Percentiles rank a stretch among this genome's conserved stretches.
phyloP scores from a whole-genome alignment of 78 protist species.

The Guillardia theta region DNA sequence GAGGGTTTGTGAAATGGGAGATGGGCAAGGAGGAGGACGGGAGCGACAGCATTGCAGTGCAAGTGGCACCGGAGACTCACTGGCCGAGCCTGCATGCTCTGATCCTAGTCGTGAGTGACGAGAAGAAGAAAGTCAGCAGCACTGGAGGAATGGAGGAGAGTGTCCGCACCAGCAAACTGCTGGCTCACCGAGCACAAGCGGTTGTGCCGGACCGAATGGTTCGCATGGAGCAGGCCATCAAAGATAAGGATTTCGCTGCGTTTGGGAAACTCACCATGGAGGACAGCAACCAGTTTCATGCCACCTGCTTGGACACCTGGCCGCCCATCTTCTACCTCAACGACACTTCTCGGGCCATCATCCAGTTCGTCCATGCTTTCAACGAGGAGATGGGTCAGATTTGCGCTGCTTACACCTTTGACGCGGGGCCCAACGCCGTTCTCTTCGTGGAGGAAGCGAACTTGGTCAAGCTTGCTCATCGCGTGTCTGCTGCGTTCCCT shows the following conservation, averaged over 20 bases:
- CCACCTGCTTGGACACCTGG: constrained; percentile 79
- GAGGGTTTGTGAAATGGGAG: constrained; percentile 97
- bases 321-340: constrained; percentile 95
- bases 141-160: constrained; percentile 93
- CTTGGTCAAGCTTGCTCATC: background rate
- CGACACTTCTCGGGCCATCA: constrained; percentile 74
- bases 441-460: constrained; percentile 52
- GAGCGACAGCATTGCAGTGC: background rate
- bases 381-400: constrained; percentile 46
- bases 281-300: constrained; percentile 86
- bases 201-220: constrained; percentile 80
- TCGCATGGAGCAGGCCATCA: constrained; percentile 72
- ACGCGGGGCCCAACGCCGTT: constrained; percentile 98
- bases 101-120: constrained; percentile 78
- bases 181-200: constrained; percentile 57
- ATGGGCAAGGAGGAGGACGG: constrained; percentile 63
- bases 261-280: constrained; percentile 89
- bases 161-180: constrained; percentile 72
- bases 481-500: background rate
- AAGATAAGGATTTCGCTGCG: constrained; percentile 69
- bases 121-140: constrained; percentile 84
- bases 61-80: constrained; percentile 62
- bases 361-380: constrained; percentile 43
- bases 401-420: constrained; percentile 89
- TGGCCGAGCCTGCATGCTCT: constrained; percentile 91